Evolutionary conservation across 2,329 filamentous ascomycete genomes (phyloP).

Genomic region (Xylaria sp.): DNA sequence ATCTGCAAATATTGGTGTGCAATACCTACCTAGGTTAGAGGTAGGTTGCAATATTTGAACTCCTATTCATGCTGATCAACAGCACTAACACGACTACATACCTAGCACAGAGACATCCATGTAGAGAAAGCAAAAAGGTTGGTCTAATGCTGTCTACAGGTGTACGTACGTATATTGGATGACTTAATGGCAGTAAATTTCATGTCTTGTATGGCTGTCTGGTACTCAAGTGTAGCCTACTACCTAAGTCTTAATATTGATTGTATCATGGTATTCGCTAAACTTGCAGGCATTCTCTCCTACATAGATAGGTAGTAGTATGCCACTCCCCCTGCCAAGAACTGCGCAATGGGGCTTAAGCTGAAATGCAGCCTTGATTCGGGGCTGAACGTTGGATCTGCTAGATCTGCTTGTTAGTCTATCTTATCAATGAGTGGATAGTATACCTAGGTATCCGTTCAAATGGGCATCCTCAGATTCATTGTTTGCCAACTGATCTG

Average conservation of each 20-base stretch:
- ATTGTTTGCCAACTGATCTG: neutral
- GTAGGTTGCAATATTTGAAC: neutral
- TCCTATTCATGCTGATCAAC: neutral
- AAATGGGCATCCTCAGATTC: neutral
- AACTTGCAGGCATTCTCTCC: neutral
- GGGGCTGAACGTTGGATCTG: conserved; percentile 13
- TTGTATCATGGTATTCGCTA: neutral
- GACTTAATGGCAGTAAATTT: neutral
- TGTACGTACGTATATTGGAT: neutral
- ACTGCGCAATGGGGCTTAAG: conserved; percentile 22
- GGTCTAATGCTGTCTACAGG: neutral
- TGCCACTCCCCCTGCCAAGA: conserved; percentile 22
- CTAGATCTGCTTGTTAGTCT: neutral
- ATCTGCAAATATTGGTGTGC: neutral
- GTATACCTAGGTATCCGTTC: neutral
- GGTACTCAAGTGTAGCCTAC: neutral
- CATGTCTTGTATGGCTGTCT: neutral
- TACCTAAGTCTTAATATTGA: neutral
- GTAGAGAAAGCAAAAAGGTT: neutral
- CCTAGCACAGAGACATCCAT: neutral
- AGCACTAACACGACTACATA: neutral
- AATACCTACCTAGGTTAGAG: neutral
- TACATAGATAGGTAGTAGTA: too few relatives aligned
- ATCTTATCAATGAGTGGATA: conserved; percentile 2
- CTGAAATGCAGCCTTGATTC: conserved; percentile 28